phyloP scores from a whole-genome alignment of 2,329 filamentous ascomycete genomes.

The Graphiopsis chlorocephala region DNA sequence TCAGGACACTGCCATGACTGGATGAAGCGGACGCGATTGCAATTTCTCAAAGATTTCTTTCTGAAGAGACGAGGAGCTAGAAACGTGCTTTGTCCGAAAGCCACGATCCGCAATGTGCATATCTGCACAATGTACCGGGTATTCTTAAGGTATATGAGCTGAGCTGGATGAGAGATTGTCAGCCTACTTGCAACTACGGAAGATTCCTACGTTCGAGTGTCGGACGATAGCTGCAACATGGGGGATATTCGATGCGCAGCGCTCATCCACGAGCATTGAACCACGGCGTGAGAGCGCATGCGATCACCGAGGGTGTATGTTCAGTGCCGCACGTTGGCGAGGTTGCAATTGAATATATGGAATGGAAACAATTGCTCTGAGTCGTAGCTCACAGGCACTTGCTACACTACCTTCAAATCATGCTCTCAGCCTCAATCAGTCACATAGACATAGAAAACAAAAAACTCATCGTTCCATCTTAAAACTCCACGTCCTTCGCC shows the following conservation, averaged over 20 bases:
- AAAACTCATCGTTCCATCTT: background rate
- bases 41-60: background rate
- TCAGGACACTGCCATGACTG: conserved; percentile 31
- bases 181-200: background rate
- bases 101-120: background rate
- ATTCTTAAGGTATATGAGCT: background rate
- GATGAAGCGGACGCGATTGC: conserved; percentile 21
- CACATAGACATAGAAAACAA: background rate
- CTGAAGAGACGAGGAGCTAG: background rate
- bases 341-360: background rate
- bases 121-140: background rate
- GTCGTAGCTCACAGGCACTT: background rate
- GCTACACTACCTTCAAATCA: background rate
- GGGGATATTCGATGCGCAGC: background rate
- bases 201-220: background rate
- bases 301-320: background rate
- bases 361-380: background rate
- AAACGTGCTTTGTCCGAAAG: background rate
- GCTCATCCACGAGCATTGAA: background rate
- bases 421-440: background rate
- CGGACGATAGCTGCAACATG: background rate
- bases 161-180: background rate
- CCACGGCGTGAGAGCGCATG: background rate
- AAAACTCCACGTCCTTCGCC: conserved; percentile 75
- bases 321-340: background rate